phyloP scores from a whole-genome alignment of 371 early-diverging fungal species.

The Mucor indicus region DNA sequence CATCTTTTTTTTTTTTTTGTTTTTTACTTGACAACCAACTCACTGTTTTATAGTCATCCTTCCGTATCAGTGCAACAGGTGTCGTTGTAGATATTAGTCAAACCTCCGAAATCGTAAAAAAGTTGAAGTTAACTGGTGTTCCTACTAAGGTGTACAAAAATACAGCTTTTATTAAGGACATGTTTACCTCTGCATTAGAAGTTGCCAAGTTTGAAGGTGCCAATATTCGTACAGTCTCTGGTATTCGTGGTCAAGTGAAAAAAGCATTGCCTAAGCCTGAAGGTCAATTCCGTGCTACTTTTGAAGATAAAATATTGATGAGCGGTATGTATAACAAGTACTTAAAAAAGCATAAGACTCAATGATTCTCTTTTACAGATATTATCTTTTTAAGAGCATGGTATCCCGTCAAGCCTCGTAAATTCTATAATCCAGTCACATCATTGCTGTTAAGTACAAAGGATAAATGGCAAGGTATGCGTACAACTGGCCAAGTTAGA shows the following conservation, averaged over 20 bases:
- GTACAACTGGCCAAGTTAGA: slow-evolving; percentile 87
- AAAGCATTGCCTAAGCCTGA: slow-evolving; percentile 82
- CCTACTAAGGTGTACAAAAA: slow-evolving; percentile 95
- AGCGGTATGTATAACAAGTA: slow-evolving; percentile 63
- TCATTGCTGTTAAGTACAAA: slow-evolving; percentile 73
- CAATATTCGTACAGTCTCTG: slow-evolving; percentile 93
- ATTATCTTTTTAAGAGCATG: slow-evolving; percentile 98
- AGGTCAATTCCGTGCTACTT: slow-evolving; percentile 98
- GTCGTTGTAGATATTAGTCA: slow-evolving; percentile 91
- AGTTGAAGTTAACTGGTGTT: slow-evolving; percentile 96
- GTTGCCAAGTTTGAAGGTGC: slow-evolving; percentile 99
- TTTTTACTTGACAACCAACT: not conserved
- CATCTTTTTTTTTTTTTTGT: not conserved
- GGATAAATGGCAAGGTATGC: slow-evolving; percentile 87
- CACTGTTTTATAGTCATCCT: slow-evolving; percentile 50
- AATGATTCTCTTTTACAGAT: slow-evolving; percentile 56
- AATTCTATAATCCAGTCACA: slow-evolving; percentile 95
- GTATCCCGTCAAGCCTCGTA: slow-evolving; percentile 92
- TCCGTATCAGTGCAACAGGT: slow-evolving; percentile 95
- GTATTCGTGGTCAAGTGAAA: slow-evolving; percentile 98
- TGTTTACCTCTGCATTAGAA: slow-evolving; percentile 98
- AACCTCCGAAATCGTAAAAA: slow-evolving; percentile 93
- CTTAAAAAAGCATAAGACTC: no score
- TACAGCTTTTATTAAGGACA: slow-evolving; percentile 96
- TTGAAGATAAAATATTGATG: slow-evolving; percentile 97